Base-by-base conservation (phyloP, 495 filamentous ascomycete genomes). In the Opeltia flavorubescens region DNA sequence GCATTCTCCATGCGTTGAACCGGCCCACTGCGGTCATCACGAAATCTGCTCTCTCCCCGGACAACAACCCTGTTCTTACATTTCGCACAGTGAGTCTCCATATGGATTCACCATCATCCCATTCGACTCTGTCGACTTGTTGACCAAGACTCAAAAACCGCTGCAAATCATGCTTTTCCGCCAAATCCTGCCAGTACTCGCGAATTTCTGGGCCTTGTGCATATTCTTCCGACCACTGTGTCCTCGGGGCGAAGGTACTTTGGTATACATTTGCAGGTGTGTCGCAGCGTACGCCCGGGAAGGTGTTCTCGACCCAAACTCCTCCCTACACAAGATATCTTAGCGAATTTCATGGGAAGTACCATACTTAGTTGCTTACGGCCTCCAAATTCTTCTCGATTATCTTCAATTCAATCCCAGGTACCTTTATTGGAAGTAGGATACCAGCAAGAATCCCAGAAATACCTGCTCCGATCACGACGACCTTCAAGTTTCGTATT, bases 221-320 rank as follows among this genome's bases (percentile, higher is more conserved):
- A 48, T 78, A 84, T 46, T 79, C 69, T 50, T 78, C 69, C 0
- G 68, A 70, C 81, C 82, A 86, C 55, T 80, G 66, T 0, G 69
- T 68, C 48, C 83, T 84, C 2, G 79, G 77, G 11, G 67, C 66
- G 53, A 84, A 84, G 17, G 69, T 72, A 2, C 73, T 74, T 55
- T 83, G 78, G 55, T 86, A 86, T 12, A 74, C 74, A 64, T 86
- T 80, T 1, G 82, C 68, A 5, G 79, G 79, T n/a, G 83, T 76
- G 59, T 85, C 81, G 49, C 74, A 78, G 34, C 69, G 59, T 5
- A 76, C 69, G 1, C 76, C 76, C 2, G 76, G 76, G 50, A 78
- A 78, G 8, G 61, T 67, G 48, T 80, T 77, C 41, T 75, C 73
- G 20, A 65, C 69, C 71, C 74, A 77, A 15, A 70, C 74, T 5